Evolutionary conservation across 352 stramenopile species (phyloP), one percentile per base, ranked within the genome.

Genomic region (Globisporangium nodosum): DNA sequence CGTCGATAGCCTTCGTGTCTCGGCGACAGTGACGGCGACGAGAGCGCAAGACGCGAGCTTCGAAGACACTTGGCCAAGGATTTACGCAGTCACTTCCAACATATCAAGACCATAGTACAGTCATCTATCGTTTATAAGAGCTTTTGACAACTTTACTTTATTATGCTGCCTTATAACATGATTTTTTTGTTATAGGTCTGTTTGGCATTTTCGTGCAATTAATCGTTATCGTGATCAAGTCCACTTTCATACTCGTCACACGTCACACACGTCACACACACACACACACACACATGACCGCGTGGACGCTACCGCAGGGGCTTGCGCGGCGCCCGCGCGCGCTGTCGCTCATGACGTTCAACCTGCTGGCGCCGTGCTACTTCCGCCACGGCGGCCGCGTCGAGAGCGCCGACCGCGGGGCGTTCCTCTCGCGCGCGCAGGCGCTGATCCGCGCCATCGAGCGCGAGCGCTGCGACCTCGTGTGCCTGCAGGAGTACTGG

Each of bases 401-500:
- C 11, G 85, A 94, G 64, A 88, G 77, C 59, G 72, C 76, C 27
- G 70, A 92, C 59, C 61, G 65, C 47, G 54, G 54, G 39, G 71
- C 81, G 12, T 94, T 81, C 70, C 79, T 92, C 24, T 52, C 81
- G 21, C 82, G 85, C 49, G 76, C 84, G 21, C 69, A 91, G 61
- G 81, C 82, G 42, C 60, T 88, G 16, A 90, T 94, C 58, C 61
- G 72, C 53, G 66, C 79, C 21, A 81, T 94, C 60, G 82, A 92
- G 58, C 73, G 74, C 60, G 79, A 92, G 65, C 67, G 74, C 20
- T 85, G 73, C 68, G 81, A 90, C 64, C 54, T 94, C 54, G 70
- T 94, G 37, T 94, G 85, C 65, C 71, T 94, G 31, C 85, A 94
- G 56, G 85, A 94, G 69, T 92, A 85, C 62, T 94, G 82, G 81